Percentiles rank a stretch among this genome's conserved stretches.
Conservation (phyloP, 1,139 yeast species). For the Hansenula lynferdii region DNA sequence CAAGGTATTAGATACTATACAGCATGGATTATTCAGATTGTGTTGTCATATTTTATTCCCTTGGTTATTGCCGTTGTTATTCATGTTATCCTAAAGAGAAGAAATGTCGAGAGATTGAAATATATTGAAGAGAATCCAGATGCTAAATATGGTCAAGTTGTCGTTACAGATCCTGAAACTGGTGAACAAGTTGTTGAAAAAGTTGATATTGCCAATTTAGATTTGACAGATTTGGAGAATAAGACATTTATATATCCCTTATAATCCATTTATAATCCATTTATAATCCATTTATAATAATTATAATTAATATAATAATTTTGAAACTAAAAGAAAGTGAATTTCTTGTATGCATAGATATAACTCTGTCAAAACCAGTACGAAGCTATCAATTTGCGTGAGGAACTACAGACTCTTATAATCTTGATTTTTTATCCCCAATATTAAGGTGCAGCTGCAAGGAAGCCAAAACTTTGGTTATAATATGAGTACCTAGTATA, state of each 20-base stretch:
- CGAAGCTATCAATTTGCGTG: too few species aligned
- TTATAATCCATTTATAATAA: neutral
- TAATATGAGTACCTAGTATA: too few species aligned
- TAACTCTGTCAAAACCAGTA: too few species aligned
- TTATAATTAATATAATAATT: too few species aligned
- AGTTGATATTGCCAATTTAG: constrained; percentile 36
- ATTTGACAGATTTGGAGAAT: constrained; percentile 42
- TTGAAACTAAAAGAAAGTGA: too few species aligned
- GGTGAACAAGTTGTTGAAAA: constrained; percentile 3
- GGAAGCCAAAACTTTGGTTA: too few species aligned
- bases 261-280: neutral
- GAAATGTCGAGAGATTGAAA: constrained; percentile 30
- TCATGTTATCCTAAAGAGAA: constrained; percentile 29
- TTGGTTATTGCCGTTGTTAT: constrained; percentile 33
- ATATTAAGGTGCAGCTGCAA: too few species aligned
- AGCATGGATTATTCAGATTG: constrained; percentile 47
- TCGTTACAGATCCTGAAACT: neutral
- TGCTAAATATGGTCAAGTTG: neutral
- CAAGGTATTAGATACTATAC: constrained; percentile 47
- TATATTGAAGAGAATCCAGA: constrained; percentile 2
- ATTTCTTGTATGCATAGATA: too few species aligned
- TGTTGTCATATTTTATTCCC: constrained; percentile 34
- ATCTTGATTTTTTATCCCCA: too few species aligned
- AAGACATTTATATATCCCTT: constrained; percentile 37
- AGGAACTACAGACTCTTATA: too few species aligned